phyloP scores from a whole-genome alignment of 306 rosid species.

The Crataegus laevigata region DNA sequence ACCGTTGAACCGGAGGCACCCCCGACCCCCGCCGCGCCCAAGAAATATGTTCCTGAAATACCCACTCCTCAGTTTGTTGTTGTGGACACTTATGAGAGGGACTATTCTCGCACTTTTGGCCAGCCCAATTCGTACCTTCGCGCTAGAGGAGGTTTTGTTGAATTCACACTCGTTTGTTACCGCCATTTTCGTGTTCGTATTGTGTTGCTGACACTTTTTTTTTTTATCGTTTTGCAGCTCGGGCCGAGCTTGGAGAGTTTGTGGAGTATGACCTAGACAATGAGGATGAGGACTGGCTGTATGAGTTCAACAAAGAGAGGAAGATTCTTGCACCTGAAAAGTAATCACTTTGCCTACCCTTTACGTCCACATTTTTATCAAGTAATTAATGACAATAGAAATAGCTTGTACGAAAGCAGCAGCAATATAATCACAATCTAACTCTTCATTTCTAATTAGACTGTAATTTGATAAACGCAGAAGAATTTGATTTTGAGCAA shows the following conservation, averaged over 20 bases:
- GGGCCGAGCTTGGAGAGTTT: slow-evolving; percentile 95
- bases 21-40: slow-evolving; percentile 12
- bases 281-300: slow-evolving; percentile 95
- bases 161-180: not conserved
- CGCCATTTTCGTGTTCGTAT: not conserved
- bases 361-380: not conserved
- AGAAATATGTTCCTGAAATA: slow-evolving; percentile 63
- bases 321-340: slow-evolving; percentile 55
- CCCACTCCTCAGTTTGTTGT: slow-evolving; percentile 86
- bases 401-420: not conserved
- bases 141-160: slow-evolving; percentile 73
- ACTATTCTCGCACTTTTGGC: slow-evolving; percentile 71
- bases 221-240: slow-evolving; percentile 34
- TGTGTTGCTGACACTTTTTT: not conserved
- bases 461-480: not conserved
- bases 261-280: slow-evolving; percentile 93
- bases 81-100: slow-evolving; percentile 91
- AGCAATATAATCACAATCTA: not conserved
- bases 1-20: slow-evolving; percentile 11
- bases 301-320: slow-evolving; percentile 56
- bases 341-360: slow-evolving; percentile 24
- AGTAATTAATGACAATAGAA: not conserved
- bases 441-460: not conserved
- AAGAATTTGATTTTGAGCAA: not conserved
- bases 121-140: slow-evolving; percentile 89